These are phyloP conservation scores for Termitomyces sp. DNA, from an alignment of 768 basidiomycete species.

Conservation along the genomic window DNA sequence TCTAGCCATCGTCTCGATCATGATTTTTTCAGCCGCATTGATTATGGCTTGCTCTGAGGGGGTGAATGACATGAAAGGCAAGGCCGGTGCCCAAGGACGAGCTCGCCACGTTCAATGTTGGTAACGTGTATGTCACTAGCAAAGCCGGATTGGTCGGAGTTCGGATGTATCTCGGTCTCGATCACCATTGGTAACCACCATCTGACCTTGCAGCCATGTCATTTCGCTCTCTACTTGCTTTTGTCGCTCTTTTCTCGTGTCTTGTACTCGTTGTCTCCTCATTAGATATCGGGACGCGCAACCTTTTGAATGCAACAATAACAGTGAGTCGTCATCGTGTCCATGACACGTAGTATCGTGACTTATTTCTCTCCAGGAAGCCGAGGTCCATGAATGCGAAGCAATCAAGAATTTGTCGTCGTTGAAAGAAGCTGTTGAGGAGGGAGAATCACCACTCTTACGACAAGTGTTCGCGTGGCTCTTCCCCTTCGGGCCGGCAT, in stretches of 20 bases:
- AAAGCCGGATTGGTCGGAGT: background rate
- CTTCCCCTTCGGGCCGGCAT: constrained; percentile 89
- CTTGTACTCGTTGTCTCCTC: constrained; percentile 10
- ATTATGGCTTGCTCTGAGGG: constrained; percentile 49
- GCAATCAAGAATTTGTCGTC: constrained; percentile 45
- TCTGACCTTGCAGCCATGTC: constrained; percentile 20
- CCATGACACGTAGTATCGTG: background rate
- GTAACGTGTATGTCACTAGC: constrained; percentile 4
- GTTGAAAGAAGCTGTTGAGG: constrained; percentile 61
- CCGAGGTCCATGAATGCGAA: constrained; percentile 36
- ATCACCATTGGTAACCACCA: background rate
- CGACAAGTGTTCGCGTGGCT: constrained; percentile 75
- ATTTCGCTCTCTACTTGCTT: constrained; percentile 23
- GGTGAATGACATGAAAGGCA: constrained; percentile 45
- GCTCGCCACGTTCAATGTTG: background rate
- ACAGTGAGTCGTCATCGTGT: constrained; percentile 10
- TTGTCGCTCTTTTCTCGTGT: constrained; percentile 43
- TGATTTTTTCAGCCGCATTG: constrained; percentile 60
- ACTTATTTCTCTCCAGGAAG: constrained; percentile 25
- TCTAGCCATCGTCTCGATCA: constrained; percentile 68
- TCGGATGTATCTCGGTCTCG: background rate
- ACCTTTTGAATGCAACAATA: constrained; percentile 7
- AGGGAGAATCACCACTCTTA: constrained; percentile 68
- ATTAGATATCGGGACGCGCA: background rate
- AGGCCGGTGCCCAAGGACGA: background rate